A percentile compares a stretch with the other conserved stretches of the same genome.
Evolutionary conservation across 805 yeast genomes (phyloP).

Genomic region (Lipomyces japonicus): DNA sequence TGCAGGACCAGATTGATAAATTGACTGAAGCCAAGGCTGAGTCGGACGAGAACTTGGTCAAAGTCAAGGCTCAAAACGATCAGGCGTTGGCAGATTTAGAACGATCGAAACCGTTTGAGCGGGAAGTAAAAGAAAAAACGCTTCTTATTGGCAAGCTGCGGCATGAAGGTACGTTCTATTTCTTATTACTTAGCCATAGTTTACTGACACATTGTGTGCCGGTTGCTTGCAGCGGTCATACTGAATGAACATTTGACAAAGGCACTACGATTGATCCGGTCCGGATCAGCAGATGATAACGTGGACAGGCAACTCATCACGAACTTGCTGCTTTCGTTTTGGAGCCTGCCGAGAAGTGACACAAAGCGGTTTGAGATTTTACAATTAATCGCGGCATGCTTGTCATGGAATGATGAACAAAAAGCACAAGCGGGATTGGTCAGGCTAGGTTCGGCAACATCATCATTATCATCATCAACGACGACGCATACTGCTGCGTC

Average conservation of each 20-base stretch:
- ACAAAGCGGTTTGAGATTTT: slow-evolving; percentile 91
- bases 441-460: slow-evolving; percentile 18
- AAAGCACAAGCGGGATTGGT: slow-evolving; percentile 68
- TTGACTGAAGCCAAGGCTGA: slow-evolving; percentile 26
- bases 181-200: neutral
- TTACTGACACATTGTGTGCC: too few species aligned
- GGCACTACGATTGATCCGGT: slow-evolving; percentile 77
- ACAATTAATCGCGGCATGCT: slow-evolving; percentile 71
- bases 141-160: slow-evolving; percentile 82
- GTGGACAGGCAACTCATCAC: slow-evolving; percentile 66
- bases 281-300: slow-evolving; percentile 46
- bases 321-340: slow-evolving; percentile 77
- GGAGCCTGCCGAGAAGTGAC: slow-evolving; percentile 87
- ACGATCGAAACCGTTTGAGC: slow-evolving; percentile 43
- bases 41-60: slow-evolving; percentile 35
- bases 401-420: slow-evolving; percentile 82
- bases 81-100: slow-evolving; percentile 28
- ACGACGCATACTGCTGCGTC: too few species aligned
- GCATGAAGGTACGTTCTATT: slow-evolving; percentile 52
- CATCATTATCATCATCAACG: too few species aligned
- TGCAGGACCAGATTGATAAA: slow-evolving; percentile 25
- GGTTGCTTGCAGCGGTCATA: slow-evolving; percentile 72
- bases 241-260: slow-evolving; percentile 94
- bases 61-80: slow-evolving; percentile 16
- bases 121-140: slow-evolving; percentile 64